These are phyloP conservation scores for Pichia insulana DNA, from an alignment of 805 yeast species.

Conservation along the genomic window DNA sequence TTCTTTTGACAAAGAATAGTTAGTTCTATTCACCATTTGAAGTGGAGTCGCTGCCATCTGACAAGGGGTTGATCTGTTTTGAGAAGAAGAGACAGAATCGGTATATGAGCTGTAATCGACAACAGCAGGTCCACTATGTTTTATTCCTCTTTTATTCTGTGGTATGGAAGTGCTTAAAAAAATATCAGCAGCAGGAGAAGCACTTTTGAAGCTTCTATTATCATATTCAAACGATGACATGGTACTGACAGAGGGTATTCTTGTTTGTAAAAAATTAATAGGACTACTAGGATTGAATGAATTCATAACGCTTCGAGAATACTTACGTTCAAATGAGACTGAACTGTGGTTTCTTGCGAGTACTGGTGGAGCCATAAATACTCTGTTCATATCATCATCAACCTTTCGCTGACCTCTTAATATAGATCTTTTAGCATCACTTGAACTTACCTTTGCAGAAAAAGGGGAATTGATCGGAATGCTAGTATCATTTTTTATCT, in stretches of 20 bases:
- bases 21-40: too few relatives aligned
- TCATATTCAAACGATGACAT: slow-evolving; percentile 18
- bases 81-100: background rate
- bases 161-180: slow-evolving; percentile 13
- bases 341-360: slow-evolving; percentile 2
- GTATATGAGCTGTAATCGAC: background rate
- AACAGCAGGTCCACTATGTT: slow-evolving; percentile 7
- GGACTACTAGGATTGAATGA: slow-evolving; percentile 5
- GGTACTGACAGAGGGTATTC: slow-evolving; percentile 20
- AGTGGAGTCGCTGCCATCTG: slow-evolving; percentile 8
- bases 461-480: slow-evolving; percentile 43
- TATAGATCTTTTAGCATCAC: background rate
- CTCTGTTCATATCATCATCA: background rate
- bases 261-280: slow-evolving; percentile 4
- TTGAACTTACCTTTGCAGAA: slow-evolving; percentile 8
- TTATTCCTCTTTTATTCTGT: slow-evolving; percentile 23
- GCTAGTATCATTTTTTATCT: slow-evolving; percentile 20
- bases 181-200: slow-evolving; percentile 21
- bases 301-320: slow-evolving; percentile 10
- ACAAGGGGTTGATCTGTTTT: slow-evolving; percentile 10
- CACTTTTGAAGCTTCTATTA: slow-evolving; percentile 17
- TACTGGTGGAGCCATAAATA: too few relatives aligned
- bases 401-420: slow-evolving; percentile 1
- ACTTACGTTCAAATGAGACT: slow-evolving; percentile 14
- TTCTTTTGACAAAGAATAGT: background rate